Evolutionary conservation across 2,329 filamentous ascomycete species (phyloP), one percentile per base, ranked within the genome.

Genomic region (Monilinia aucupariae): DNA sequence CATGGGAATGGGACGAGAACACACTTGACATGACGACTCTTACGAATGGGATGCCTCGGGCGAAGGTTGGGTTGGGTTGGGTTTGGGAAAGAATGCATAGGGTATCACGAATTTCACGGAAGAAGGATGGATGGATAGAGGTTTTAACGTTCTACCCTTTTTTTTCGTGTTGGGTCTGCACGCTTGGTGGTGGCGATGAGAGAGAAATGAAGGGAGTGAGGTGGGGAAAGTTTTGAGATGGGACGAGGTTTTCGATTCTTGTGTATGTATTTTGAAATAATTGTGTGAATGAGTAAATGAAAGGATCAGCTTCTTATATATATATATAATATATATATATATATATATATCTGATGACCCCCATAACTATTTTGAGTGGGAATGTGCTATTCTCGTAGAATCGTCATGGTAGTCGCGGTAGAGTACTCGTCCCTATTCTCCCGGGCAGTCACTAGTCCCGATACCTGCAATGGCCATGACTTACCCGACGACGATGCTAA

Each of bases 231-330:
- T 27, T 34, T n/a, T 34, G 30, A 47, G 54, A 56, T 34, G 54
- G 27, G 54, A 56, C 20, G 54, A 56, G n/a, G 47, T 45, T 27
- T 56, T 47, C 54, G 27, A 56, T 56, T 56, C 54, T 56, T 56
- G 22, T 56, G 54, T 56, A 56, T 56, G 39, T 56, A 56, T 56
- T 56, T 56, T 56, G 54, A 56, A 56, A 45, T 56, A 56, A 34
- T 56, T 34, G 41, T 34, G 41, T 56, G 54, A 47, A 47, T 25
- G 41, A 32, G 27, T 56, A 47, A 56, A 56, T 34, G 39, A 25
- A 56, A 34, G 27, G 27, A 41, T 7, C 49, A 20, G 20, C 27
- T 56, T 56, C 13, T 32, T 10, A 37, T 50, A n/a, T 50, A 32
- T 39, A 52, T 43, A 15, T 37, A 37, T 37, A 37, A 39, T 15